phyloP scores from a whole-genome alignment of 805 yeast species.

The Kodamaea kakaduensis region DNA sequence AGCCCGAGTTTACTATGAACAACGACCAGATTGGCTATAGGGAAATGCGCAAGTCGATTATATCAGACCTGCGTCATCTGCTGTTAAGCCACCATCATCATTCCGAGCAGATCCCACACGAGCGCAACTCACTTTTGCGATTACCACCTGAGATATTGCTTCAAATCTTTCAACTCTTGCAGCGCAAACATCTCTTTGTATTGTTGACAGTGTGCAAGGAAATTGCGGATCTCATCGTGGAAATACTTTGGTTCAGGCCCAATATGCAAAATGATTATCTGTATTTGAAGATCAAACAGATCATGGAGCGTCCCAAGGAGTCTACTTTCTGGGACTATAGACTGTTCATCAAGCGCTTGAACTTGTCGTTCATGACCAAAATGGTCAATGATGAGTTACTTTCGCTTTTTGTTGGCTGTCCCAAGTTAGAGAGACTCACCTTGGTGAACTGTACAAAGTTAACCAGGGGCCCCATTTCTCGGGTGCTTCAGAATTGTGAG shows the following conservation, averaged over 20 bases:
- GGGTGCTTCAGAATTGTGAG: conserved; percentile 59
- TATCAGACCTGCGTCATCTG: conserved; percentile 15
- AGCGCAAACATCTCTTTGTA: conserved; percentile 57
- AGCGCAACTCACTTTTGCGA: conserved; percentile 37
- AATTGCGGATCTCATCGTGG: conserved; percentile 77
- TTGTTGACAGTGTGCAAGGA: conserved; percentile 70
- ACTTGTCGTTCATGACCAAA: conserved; percentile 69
- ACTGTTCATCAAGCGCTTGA: conserved; percentile 70
- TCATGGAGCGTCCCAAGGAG: conserved; percentile 47
- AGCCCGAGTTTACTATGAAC: conserved; percentile 30
- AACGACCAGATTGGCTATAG: conserved; percentile 28
- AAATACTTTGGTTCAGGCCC: conserved; percentile 86
- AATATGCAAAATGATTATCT: conserved; percentile 50
- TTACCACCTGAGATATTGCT: conserved; percentile 61
- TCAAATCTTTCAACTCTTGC: conserved; percentile 61
- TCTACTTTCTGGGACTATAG: conserved; percentile 64
- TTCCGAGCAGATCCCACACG: conserved; percentile 5
- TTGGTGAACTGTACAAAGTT: conserved; percentile 73
- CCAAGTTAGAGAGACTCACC: conserved; percentile 78
- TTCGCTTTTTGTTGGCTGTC: conserved; percentile 59
- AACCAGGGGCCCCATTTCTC: conserved; percentile 56
- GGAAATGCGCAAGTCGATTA: conserved; percentile 33
- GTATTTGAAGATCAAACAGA: conserved; percentile 49
- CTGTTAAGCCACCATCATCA: conserved; percentile 5
- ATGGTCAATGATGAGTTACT: conserved; percentile 63